Evolutionary conservation across 108 stramenopile genomes (phyloP), one percentile per base, ranked within the genome.

Genomic region (Phaeodactylum tricornutum): DNA sequence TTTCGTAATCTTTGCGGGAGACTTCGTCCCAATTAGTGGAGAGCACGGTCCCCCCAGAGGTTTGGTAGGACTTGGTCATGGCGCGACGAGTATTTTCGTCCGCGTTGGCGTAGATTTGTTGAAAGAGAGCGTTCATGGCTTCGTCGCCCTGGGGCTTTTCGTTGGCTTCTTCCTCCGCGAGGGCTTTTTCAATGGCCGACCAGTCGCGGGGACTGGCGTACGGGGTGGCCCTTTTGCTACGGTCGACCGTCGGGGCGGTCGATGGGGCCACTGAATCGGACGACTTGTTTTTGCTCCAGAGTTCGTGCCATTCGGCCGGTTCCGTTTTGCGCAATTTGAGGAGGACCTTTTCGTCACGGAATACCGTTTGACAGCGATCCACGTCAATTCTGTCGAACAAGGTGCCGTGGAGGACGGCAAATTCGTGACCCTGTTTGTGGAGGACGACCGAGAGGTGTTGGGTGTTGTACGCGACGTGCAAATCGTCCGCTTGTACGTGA

Each of bases 11-110:
- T n/a, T 81, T 94, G 51, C 84, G 61, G 16, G 55, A 62, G 11
- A 99, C 98, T 67, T 99, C 98, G 43, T 88, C 71, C 98, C 98
- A 99, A 65, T 99, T 98, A 20, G 95, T 96, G 16, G 79, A 82
- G 53, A 99, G 70, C 1, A 87, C 87, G 2, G 96, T 97, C 23
- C 98, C 98, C 12, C 97, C 97, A 4, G 80, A 86, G 7, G 96
- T 97, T 57, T 98, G 97, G 61, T 91, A 97, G 34, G 72, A 76
- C 61, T 99, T 99, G 58, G 93, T 71, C 98, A 99, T 99, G 25
- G 41, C 53, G 1, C 41, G 53, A 12, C 29, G 27, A 2, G 53
- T 43, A 28, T 55, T 42, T 16, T 43, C 41, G 5, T 55, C 53
- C 28, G 93, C 94, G 59, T 93, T 69, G 32, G 58, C 62, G 60